These are phyloP conservation scores for Candida awuae DNA, from an alignment of 805 yeast species.

Conservation along the genomic window DNA sequence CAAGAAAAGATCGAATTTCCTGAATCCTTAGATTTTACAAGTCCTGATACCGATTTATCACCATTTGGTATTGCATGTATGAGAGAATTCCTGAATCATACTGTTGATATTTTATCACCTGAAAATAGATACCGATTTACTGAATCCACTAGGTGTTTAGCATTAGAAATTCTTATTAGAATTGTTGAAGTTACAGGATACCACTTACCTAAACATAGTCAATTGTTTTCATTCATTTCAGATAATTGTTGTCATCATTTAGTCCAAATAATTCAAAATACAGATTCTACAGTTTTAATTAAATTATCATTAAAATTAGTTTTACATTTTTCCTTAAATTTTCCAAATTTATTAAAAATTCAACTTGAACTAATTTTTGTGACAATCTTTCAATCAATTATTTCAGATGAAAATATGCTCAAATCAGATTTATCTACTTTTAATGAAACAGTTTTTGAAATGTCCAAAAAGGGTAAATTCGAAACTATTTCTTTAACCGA, in stretches of 20 bases:
- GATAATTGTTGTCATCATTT: slow-evolving; percentile 83
- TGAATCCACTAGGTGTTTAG: slow-evolving; percentile 79
- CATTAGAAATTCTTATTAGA: slow-evolving; percentile 64
- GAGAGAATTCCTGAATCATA: slow-evolving; percentile 65
- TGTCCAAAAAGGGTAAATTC: slow-evolving; percentile 21
- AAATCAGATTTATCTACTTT: slow-evolving; percentile 23
- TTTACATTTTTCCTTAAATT: slow-evolving; percentile 58
- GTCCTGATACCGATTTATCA: slow-evolving; percentile 25
- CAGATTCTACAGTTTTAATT: slow-evolving; percentile 64
- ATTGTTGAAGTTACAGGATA: slow-evolving; percentile 79
- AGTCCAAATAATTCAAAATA: slow-evolving; percentile 66
- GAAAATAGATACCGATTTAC: slow-evolving; percentile 77
- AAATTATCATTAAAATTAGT: slow-evolving; percentile 71
- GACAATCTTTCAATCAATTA: slow-evolving; percentile 45
- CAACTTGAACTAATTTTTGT: slow-evolving; percentile 72
- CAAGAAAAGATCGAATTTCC: background rate
- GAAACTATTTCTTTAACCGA: slow-evolving; percentile 22
- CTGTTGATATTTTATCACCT: slow-evolving; percentile 75
- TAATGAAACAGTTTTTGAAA: slow-evolving; percentile 25
- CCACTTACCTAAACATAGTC: slow-evolving; percentile 50
- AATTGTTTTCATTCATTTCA: slow-evolving; percentile 58
- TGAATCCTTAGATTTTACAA: slow-evolving; percentile 6
- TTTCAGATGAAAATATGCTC: slow-evolving; percentile 21
- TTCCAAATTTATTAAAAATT: slow-evolving; percentile 58
- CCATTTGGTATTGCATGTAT: slow-evolving; percentile 71